These are phyloP conservation scores for Oenanthe sinensis DNA, from an alignment of 129 eudicot species.

Conservation along the genomic window DNA sequence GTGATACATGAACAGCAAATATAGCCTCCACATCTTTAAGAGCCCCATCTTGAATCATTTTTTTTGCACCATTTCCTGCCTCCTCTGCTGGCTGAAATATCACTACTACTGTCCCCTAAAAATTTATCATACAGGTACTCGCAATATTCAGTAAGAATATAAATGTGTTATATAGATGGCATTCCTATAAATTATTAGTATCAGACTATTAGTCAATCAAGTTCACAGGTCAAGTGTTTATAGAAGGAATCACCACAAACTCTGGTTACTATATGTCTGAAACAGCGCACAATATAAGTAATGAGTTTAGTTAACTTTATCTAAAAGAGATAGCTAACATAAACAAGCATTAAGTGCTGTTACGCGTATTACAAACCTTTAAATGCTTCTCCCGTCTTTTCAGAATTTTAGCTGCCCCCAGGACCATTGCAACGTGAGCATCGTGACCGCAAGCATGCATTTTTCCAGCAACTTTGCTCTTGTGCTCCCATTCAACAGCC, in stretches of 20 bases:
- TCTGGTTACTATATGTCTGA: neutral
- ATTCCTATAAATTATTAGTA: neutral
- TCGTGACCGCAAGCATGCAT: constrained; percentile 75
- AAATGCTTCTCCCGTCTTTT: constrained; percentile 35
- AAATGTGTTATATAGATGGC: neutral
- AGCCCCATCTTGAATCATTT: constrained; percentile 83
- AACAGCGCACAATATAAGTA: too few relatives aligned
- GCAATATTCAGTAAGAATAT: neutral
- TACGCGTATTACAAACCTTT: constrained; percentile 11
- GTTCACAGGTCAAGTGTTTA: neutral
- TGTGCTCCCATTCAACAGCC: constrained; percentile 58
- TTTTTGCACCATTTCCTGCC: constrained; percentile 93
- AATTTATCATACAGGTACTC: neutral
- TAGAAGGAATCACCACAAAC: neutral
- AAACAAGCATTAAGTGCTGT: neutral
- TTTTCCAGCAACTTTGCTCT: constrained; percentile 41
- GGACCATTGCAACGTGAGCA: constrained; percentile 58
- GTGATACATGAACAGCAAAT: constrained; percentile 75
- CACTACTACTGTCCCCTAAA: constrained; percentile 75
- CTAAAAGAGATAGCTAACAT: neutral
- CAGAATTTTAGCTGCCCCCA: constrained; percentile 53
- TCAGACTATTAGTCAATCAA: neutral
- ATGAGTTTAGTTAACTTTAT: neutral
- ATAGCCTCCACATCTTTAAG: constrained; percentile 76
- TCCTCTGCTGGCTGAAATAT: constrained; percentile 98